A percentile compares a stretch with the other conserved stretches of the same genome.
These are phyloP conservation scores for Neoscytalidium dimidiatum DNA, from an alignment of 2,329 filamentous ascomycete genomes.

Conservation along the genomic window DNA sequence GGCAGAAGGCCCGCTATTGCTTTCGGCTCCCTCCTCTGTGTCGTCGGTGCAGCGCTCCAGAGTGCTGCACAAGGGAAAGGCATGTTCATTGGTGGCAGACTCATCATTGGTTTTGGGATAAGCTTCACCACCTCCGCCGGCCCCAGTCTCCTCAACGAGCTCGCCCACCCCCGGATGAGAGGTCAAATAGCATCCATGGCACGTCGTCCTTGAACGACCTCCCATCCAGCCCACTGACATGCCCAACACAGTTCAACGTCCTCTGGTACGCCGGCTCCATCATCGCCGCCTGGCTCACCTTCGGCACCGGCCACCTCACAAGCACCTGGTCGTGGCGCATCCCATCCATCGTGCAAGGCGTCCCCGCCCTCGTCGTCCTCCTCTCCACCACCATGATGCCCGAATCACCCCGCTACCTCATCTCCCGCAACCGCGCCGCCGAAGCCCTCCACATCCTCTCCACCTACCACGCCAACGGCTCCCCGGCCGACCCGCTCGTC, in stretches of 20 bases:
- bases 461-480: slow-evolving; percentile 54
- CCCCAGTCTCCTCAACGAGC: slow-evolving; percentile 5
- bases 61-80: not conserved
- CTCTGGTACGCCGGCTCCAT: slow-evolving; percentile 18
- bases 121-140: slow-evolving; percentile 37
- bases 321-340: slow-evolving; percentile 53
- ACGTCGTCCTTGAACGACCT: not conserved
- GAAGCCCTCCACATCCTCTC: slow-evolving; percentile 56
- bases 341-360: slow-evolving; percentile 55
- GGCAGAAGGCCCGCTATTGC: not conserved
- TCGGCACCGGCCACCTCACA: slow-evolving; percentile 35
- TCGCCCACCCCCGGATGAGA: slow-evolving; percentile 10
- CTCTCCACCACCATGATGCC: slow-evolving; percentile 44
- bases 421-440: slow-evolving; percentile 53
- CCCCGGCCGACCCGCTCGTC: slow-evolving; percentile 22
- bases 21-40: slow-evolving; percentile 4
- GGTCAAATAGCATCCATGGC: slow-evolving; percentile 12
- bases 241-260: slow-evolving; percentile 10
- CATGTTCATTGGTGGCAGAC: slow-evolving; percentile 48
- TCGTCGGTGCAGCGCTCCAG: not conserved
- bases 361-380: slow-evolving; percentile 44
- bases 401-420: slow-evolving; percentile 62
- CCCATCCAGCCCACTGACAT: not conserved
- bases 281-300: slow-evolving; percentile 14
- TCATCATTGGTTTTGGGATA: slow-evolving; percentile 42